Conservation (phyloP, 306 rosid genomes). For the Lathyrus oleraceus region DNA sequence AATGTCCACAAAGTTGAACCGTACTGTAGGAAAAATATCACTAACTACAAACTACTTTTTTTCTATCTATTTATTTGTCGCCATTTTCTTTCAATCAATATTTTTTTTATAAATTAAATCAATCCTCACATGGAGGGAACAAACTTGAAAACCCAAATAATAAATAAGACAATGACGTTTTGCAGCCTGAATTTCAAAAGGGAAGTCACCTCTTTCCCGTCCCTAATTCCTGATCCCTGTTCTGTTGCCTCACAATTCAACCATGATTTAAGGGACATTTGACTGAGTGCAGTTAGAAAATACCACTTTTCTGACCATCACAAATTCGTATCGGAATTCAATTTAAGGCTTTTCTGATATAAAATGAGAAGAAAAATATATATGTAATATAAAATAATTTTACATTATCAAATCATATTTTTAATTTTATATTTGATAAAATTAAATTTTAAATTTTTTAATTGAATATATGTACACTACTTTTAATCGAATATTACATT, state of each 20-base stretch:
- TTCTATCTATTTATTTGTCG: slow-evolving; percentile 27
- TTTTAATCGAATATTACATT: too few relatives aligned
- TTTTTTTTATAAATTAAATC: not conserved
- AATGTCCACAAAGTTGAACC: slow-evolving; percentile 36
- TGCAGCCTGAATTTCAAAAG: slow-evolving; percentile 15
- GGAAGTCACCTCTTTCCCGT: not conserved
- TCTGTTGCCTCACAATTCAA: slow-evolving; percentile 10
- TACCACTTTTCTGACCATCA: too few relatives aligned
- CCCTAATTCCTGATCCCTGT: not conserved
- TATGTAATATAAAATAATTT: too few relatives aligned
- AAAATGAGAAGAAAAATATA: too few relatives aligned
- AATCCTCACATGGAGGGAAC: slow-evolving; percentile 34
- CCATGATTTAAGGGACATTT: slow-evolving; percentile 4
- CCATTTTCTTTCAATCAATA: slow-evolving; percentile 16
- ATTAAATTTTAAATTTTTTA: too few relatives aligned
- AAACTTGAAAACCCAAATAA: not conserved
- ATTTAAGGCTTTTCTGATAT: too few relatives aligned
- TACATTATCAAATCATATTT: too few relatives aligned
- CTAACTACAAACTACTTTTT: slow-evolving; percentile 16
- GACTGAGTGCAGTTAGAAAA: too few relatives aligned
- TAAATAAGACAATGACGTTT: slow-evolving; percentile 37
- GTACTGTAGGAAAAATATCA: slow-evolving; percentile 31
- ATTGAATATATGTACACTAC: too few relatives aligned
- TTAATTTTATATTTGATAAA: too few relatives aligned
- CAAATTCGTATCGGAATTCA: too few relatives aligned